Conservation (phyloP, 177 flowering plant genomes). For the Tripterygium wilfordii region DNA sequence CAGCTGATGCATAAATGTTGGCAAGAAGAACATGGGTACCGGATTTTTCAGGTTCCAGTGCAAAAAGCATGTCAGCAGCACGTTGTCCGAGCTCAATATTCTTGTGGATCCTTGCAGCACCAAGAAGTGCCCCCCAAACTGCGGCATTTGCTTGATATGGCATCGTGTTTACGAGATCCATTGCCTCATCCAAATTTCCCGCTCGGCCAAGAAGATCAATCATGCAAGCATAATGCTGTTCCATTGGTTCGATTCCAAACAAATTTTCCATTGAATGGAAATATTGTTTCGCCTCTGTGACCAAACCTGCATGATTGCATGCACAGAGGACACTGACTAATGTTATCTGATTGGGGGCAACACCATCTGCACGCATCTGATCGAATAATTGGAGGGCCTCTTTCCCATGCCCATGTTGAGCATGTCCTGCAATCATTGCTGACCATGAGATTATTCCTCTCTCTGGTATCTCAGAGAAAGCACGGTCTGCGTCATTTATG, state of each 20-base stretch:
- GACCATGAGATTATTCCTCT: slow-evolving; percentile 76
- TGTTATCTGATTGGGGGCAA: slow-evolving; percentile 63
- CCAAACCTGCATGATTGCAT: slow-evolving; percentile 54
- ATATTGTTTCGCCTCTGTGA: slow-evolving; percentile 36
- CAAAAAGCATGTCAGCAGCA: slow-evolving; percentile 66
- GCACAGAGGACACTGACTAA: slow-evolving; percentile 57
- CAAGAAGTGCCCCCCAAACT: slow-evolving; percentile 79
- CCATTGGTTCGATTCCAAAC: slow-evolving; percentile 43
- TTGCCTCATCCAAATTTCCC: slow-evolving; percentile 56
- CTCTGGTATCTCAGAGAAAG: slow-evolving; percentile 49
- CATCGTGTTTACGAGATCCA: slow-evolving; percentile 48
- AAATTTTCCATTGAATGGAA: slow-evolving; percentile 40
- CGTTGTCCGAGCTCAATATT: slow-evolving; percentile 52
- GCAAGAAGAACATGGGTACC: slow-evolving; percentile 73
- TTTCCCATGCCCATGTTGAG: slow-evolving; percentile 74
- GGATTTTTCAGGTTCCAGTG: slow-evolving; percentile 66
- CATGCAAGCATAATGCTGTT: slow-evolving; percentile 64
- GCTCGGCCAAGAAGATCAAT: slow-evolving; percentile 56
- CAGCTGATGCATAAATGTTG: slow-evolving; percentile 68
- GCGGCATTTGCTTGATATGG: slow-evolving; percentile 59
- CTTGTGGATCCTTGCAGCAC: slow-evolving; percentile 68
- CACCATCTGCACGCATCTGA: slow-evolving; percentile 53
- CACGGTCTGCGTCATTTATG: slow-evolving; percentile 55
- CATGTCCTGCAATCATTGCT: slow-evolving; percentile 77
- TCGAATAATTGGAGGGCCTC: slow-evolving; percentile 50